These are phyloP conservation scores for Talaromyces stipitatus DNA, from an alignment of 495 filamentous ascomycete species.

Conservation along the genomic window DNA sequence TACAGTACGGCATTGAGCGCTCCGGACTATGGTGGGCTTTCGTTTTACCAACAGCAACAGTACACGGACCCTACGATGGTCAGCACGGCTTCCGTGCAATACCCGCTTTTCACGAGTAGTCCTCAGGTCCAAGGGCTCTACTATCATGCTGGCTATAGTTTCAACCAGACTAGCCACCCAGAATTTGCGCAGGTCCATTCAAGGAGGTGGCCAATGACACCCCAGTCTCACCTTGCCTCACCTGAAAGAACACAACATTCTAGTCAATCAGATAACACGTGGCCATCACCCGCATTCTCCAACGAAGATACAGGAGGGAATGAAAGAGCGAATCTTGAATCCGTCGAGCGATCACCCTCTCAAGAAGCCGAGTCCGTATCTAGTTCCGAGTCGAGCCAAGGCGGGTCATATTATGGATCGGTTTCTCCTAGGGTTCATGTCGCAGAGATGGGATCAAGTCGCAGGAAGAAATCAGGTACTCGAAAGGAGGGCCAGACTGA, in stretches of 20 bases:
- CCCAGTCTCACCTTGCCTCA: not conserved
- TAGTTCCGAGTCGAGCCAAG: not conserved
- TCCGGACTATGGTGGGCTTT: not conserved
- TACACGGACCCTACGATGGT: not conserved
- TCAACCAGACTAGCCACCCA: not conserved
- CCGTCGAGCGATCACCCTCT: constrained; percentile 1
- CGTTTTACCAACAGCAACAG: constrained; percentile 4
- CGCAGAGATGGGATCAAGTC: not conserved
- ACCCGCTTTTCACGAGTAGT: not conserved
- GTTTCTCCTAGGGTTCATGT: not conserved
- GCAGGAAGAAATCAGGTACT: not conserved
- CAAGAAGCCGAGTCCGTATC: not conserved
- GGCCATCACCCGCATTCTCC: not conserved
- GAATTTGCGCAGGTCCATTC: not conserved
- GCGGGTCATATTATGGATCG: not conserved
- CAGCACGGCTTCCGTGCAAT: not conserved
- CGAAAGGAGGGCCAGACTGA: not conserved
- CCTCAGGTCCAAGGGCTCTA: not conserved
- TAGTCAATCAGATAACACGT: not conserved
- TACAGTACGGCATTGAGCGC: not conserved
- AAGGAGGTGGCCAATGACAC: constrained; percentile 3
- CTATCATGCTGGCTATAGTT: not conserved
- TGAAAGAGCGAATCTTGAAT: not conserved
- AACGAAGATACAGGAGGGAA: not conserved
- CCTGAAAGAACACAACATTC: not conserved